Percentiles rank a stretch among this genome's conserved stretches.
These are phyloP conservation scores for Dryas integrifolia DNA, from an alignment of 331 rosid species.

Conservation along the genomic window DNA sequence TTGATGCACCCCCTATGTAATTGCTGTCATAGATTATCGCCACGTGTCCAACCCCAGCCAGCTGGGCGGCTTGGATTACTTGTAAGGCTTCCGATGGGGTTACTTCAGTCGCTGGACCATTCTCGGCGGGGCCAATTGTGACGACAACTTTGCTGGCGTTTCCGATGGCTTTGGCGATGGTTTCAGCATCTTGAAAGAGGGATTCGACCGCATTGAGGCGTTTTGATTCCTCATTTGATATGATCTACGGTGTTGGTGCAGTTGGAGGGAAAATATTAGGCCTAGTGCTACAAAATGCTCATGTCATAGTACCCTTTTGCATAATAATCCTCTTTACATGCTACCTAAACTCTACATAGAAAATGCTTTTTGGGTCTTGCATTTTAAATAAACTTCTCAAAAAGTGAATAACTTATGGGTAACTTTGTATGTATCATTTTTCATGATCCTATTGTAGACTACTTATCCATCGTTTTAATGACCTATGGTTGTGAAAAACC, in stretches of 20 bases:
- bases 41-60: conserved; percentile 87
- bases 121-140: conserved; percentile 73
- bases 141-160: conserved; percentile 93
- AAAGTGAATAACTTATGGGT: too few species aligned
- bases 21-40: conserved; percentile 65
- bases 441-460: too few species aligned
- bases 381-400: too few species aligned
- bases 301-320: too few species aligned
- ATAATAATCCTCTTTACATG: too few species aligned
- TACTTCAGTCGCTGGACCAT: conserved; percentile 74
- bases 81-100: conserved; percentile 65
- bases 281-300: background rate
- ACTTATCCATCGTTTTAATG: too few species aligned
- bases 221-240: conserved; percentile 82
- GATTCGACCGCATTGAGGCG: conserved; percentile 86
- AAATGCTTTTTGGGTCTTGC: too few species aligned
- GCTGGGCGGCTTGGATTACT: conserved; percentile 78
- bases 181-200: conserved; percentile 56
- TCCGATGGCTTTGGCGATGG: conserved; percentile 94
- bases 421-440: too few species aligned
- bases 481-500: too few species aligned
- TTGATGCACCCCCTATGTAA: conserved; percentile 32
- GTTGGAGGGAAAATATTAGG: background rate
- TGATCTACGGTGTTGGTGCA: conserved; percentile 42
- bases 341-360: too few species aligned